phyloP scores from a whole-genome alignment of 1,284 basidiomycete species.

The Phylloboletellus chloephorus region DNA sequence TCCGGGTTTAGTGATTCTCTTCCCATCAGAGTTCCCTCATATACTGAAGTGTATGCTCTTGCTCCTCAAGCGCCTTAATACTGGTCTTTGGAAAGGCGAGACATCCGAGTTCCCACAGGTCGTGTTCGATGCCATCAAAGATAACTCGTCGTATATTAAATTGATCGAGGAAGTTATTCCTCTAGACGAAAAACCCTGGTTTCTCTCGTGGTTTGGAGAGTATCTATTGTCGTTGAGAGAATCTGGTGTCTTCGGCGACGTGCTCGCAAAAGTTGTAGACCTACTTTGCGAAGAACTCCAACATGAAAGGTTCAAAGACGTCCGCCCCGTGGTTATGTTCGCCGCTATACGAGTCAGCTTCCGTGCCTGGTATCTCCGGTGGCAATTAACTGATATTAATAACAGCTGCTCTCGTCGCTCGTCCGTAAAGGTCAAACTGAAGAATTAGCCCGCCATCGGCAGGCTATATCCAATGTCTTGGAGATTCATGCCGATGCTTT shows the following conservation, averaged over 20 bases:
- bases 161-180: slow-evolving; percentile 40
- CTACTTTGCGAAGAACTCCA: slow-evolving; percentile 76
- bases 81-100: slow-evolving; percentile 63
- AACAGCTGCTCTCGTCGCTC: slow-evolving; percentile 26
- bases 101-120: slow-evolving; percentile 63
- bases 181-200: slow-evolving; percentile 39
- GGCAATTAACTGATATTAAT: slow-evolving; percentile 15
- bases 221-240: slow-evolving; percentile 53
- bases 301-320: slow-evolving; percentile 59
- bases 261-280: slow-evolving; percentile 64
- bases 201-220: slow-evolving; percentile 52
- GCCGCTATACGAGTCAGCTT: slow-evolving; percentile 57
- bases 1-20: not conserved
- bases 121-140: slow-evolving; percentile 77
- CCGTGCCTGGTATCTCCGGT: slow-evolving; percentile 1
- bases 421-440: slow-evolving; percentile 33
- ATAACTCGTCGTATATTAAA: slow-evolving; percentile 59
- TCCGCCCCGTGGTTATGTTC: slow-evolving; percentile 55
- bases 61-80: slow-evolving; percentile 49
- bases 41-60: slow-evolving; percentile 58
- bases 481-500: slow-evolving; percentile 57
- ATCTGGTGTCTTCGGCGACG: slow-evolving; percentile 50
- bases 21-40: slow-evolving; percentile 53
- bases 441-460: slow-evolving; percentile 28
- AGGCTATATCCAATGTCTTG: slow-evolving; percentile 38